Percentiles rank a stretch among this genome's conserved stretches.
Conservation (phyloP, 805 yeast genomes). For the Saccharomycopsis oosterbeekiorum region DNA sequence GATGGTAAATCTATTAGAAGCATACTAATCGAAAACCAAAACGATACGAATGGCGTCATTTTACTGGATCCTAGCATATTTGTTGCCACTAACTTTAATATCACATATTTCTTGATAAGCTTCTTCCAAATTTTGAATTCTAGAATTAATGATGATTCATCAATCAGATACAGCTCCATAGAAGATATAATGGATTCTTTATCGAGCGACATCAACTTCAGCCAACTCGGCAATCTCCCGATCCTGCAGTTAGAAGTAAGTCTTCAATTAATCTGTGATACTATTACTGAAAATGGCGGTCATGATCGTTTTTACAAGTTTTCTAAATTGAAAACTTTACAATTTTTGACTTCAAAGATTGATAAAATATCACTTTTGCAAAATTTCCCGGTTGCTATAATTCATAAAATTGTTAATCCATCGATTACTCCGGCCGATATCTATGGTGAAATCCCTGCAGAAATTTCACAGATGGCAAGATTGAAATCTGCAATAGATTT, state of each 20-base stretch:
- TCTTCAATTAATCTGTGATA: conserved; percentile 7
- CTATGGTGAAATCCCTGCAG: not conserved
- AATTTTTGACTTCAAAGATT: conserved; percentile 1
- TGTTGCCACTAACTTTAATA: conserved; percentile 10
- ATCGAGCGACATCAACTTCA: not conserved
- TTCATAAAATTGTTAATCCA: conserved; percentile 8
- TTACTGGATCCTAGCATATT: conserved; percentile 9
- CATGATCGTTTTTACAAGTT: conserved; percentile 8
- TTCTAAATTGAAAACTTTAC: not conserved
- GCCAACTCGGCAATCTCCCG: conserved; percentile 3
- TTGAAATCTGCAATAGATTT: conserved; percentile 7
- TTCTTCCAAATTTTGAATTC: conserved; percentile 4
- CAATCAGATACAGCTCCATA: conserved; percentile 3
- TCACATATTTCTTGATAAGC: conserved; percentile 4
- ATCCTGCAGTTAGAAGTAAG: not conserved
- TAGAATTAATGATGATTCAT: not conserved
- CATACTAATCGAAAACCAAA: conserved; percentile 1
- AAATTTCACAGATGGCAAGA: conserved; percentile 3
- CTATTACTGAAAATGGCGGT: conserved; percentile 6
- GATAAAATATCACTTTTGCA: conserved; percentile 1
- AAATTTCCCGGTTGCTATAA: conserved; percentile 11
- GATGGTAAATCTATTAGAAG: conserved; percentile 5
- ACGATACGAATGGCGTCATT: conserved; percentile 1
- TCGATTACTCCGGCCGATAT: conserved; percentile 11
- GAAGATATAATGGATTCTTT: conserved; percentile 17